phyloP scores from a whole-genome alignment of 805 yeast genomes.

The Tetrapisispora fleetii region DNA sequence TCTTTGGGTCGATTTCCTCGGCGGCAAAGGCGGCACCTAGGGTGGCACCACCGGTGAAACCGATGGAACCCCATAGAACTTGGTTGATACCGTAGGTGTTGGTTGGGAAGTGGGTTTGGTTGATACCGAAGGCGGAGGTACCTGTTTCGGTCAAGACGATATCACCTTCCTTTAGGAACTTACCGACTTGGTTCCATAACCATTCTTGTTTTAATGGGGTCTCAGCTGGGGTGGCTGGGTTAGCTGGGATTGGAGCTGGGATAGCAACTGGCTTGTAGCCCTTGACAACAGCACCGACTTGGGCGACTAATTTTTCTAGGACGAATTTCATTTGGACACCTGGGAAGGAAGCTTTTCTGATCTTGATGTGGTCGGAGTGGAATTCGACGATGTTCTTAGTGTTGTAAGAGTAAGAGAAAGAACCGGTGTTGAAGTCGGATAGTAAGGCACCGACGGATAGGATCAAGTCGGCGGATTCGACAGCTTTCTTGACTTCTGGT shows the following conservation, averaged over 20 bases:
- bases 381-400: constrained; percentile 69
- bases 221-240: constrained; percentile 35
- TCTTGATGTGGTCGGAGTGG: constrained; percentile 68
- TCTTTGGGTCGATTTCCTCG: constrained; percentile 48
- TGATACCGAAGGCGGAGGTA: constrained; percentile 65
- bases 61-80: constrained; percentile 70
- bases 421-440: constrained; percentile 87
- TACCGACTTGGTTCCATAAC: constrained; percentile 56
- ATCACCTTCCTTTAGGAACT: constrained; percentile 59
- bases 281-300: constrained; percentile 32
- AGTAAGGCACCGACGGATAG: constrained; percentile 73
- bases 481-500: constrained; percentile 62
- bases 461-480: constrained; percentile 65
- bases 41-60: constrained; percentile 58
- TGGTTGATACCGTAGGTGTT: constrained; percentile 58
- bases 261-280: constrained; percentile 44
- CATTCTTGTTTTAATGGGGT: constrained; percentile 53
- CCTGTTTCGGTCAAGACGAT: constrained; percentile 64
- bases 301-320: constrained; percentile 34
- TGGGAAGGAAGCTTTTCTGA: constrained; percentile 59
- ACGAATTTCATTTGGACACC: constrained; percentile 62
- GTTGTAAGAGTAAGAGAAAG: constrained; percentile 66
- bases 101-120: constrained; percentile 55
- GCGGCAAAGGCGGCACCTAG: constrained; percentile 63
- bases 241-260: constrained; percentile 41